Conservation (phyloP, 83 land plant species). For the Diphasiastrum complanatum region DNA sequence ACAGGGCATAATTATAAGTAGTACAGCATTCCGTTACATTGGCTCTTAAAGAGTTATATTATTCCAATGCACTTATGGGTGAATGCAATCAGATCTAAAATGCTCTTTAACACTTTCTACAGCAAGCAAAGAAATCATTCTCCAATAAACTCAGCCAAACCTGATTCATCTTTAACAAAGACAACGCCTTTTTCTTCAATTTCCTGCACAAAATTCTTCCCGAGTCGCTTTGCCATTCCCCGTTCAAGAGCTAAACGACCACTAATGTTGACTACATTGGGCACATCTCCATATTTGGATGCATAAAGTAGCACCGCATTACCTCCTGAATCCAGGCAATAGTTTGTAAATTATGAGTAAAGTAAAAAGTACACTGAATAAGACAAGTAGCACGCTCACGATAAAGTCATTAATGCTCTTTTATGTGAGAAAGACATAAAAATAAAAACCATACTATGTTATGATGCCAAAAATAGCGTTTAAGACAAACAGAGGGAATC, state of each 20-base stretch:
- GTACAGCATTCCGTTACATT: no score
- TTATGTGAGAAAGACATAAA: no score
- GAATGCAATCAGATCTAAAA: no score
- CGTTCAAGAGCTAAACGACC: slow-evolving; percentile 22
- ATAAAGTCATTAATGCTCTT: not conserved
- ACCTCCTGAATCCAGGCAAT: slow-evolving; percentile 16
- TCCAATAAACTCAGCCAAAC: not conserved
- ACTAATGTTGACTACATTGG: slow-evolving; percentile 20
- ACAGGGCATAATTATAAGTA: no score
- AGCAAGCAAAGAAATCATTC: no score
- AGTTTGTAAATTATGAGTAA: no score
- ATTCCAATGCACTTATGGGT: no score
- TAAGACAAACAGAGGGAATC: no score
- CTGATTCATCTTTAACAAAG: not conserved
- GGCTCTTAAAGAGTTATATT: no score
- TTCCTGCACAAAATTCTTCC: not conserved
- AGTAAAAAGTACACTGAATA: not conserved
- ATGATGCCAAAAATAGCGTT: no score
- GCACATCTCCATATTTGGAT: slow-evolving; percentile 24
- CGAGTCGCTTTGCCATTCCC: slow-evolving; percentile 10
- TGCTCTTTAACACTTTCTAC: no score
- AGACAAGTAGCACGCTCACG: not conserved
- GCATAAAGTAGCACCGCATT: slow-evolving; percentile 30
- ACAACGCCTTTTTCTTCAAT: not conserved
- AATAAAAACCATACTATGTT: no score